Evolutionary conservation across 2,329 filamentous ascomycete genomes (phyloP), one percentile per base, ranked within the genome.

Genomic region (Furcasterigmium sp.): DNA sequence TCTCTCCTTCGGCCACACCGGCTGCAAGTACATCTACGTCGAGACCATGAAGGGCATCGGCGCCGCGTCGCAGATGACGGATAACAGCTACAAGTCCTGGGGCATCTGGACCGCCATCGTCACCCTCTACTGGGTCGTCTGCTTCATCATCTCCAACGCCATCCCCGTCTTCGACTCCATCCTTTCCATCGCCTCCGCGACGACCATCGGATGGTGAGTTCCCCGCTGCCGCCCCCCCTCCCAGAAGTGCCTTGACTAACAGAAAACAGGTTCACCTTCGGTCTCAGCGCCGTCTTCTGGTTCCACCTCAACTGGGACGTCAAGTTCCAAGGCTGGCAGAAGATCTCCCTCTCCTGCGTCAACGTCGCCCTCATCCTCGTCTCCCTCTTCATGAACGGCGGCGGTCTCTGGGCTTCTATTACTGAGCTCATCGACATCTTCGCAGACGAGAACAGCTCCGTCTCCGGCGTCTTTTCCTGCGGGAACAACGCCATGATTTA

Each of bases 81-180:
- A 51, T 37, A 60, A 59, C 51, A 58, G 54, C 13, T 42, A 55
- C 42, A 60, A 56, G 18, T 60, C 60, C 1, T 67, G 63, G 62
- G 48, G 48, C 42, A 53, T 59, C 36, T 64, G 62, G 62, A 53
- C 64, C 44, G 51, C 47, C 17, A 55, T 56, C 39, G 60, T 56
- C 35, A 60, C 54, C 36, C 3, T 56, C 36, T 63, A 62, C 54
- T 64, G 60, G 61, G 11, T 53, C 15, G 43, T 60, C 19, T 56
- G 54, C 41, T 65, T 65, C 47, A 42, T 62, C 44, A 46, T 65
- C 23, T 61, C 62, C 51, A 62, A 59, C 47, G 60, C 62, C 23
- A 60, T 65, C 43, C 62, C 62, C 42, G 53, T 63, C 32, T 65
- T 65, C 46, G 57, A 63, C 51, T 63, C 60, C 10, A 64, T 64